A percentile compares a stretch with the other conserved stretches of the same genome.
Evolutionary conservation across 805 yeast genomes (phyloP).

Genomic region (Saccharomycopsis fermentans): DNA sequence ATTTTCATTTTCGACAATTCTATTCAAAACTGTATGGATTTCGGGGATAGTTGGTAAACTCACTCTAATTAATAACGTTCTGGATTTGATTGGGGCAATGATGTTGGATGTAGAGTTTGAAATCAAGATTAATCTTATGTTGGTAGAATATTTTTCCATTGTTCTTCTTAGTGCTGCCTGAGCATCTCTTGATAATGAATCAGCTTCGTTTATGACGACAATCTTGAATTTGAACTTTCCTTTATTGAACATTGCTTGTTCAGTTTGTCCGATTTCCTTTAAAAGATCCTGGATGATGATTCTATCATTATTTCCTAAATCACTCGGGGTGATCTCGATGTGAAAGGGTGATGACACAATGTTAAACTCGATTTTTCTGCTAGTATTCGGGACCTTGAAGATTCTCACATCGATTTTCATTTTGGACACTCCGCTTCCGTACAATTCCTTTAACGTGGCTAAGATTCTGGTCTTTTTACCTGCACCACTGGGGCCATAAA

Average conservation of each 20-base stretch:
- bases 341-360: conserved; percentile 89
- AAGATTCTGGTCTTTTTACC: conserved; percentile 93
- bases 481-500: conserved; percentile 95
- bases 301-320: conserved; percentile 92
- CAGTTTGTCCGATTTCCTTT: conserved; percentile 91
- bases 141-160: conserved; percentile 88
- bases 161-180: conserved; percentile 94
- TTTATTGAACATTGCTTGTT: conserved; percentile 74
- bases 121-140: conserved; percentile 72
- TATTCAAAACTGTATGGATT: conserved; percentile 41
- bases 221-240: conserved; percentile 56
- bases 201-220: conserved; percentile 87
- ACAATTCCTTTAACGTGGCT: conserved; percentile 67
- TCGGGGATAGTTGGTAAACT: conserved; percentile 68
- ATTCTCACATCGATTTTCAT: conserved; percentile 85
- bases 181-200: conserved; percentile 80
- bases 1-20: conserved; percentile 49
- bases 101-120: conserved; percentile 88
- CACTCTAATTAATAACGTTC: conserved; percentile 80
- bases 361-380: conserved; percentile 78
- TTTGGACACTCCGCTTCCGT: conserved; percentile 73
- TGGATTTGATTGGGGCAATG: conserved; percentile 87
- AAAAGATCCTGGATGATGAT: conserved; percentile 89
- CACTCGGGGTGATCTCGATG: conserved; percentile 91
- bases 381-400: conserved; percentile 52